Conservation (phyloP, 202 grass and related monocot genomes). For the Bolboschoenoplectus hybrid region DNA sequence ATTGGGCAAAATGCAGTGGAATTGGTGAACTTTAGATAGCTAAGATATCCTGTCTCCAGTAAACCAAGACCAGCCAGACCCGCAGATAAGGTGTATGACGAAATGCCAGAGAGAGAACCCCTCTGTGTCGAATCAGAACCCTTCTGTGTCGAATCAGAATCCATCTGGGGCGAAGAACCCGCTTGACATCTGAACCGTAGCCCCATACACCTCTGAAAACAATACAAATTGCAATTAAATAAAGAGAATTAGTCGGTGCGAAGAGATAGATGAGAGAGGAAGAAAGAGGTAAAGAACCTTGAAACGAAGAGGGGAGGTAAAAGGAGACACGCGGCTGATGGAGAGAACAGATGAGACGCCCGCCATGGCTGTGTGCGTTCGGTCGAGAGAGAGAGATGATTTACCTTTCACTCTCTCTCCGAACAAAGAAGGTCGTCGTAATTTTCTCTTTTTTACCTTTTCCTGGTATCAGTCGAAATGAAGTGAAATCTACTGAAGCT, state of each 20-base stretch:
- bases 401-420: not conserved
- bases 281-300: conserved; percentile 15
- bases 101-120: conserved; percentile 54
- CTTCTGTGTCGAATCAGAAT: conserved; percentile 26
- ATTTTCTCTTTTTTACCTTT: not conserved
- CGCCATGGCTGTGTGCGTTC: not conserved
- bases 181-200: conserved; percentile 8
- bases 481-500: not conserved
- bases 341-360: conserved; percentile 22
- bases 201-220: conserved; percentile 11
- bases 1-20: conserved; percentile 87
- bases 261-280: not conserved
- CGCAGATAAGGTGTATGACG: conserved; percentile 59
- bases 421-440: not conserved
- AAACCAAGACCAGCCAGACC: conserved; percentile 66
- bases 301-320: conserved; percentile 15
- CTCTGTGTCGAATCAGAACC: not conserved
- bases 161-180: conserved; percentile 30
- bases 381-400: not conserved
- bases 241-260: not conserved
- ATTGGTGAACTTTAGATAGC: conserved; percentile 74
- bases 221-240: conserved; percentile 1
- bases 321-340: conserved; percentile 15
- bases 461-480: not conserved
- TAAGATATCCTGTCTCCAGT: conserved; percentile 84